Evolutionary conservation across 2,329 filamentous ascomycete species (phyloP), one percentile per base, ranked within the genome.

Genomic region (Chrysoporthe austroafricana): DNA sequence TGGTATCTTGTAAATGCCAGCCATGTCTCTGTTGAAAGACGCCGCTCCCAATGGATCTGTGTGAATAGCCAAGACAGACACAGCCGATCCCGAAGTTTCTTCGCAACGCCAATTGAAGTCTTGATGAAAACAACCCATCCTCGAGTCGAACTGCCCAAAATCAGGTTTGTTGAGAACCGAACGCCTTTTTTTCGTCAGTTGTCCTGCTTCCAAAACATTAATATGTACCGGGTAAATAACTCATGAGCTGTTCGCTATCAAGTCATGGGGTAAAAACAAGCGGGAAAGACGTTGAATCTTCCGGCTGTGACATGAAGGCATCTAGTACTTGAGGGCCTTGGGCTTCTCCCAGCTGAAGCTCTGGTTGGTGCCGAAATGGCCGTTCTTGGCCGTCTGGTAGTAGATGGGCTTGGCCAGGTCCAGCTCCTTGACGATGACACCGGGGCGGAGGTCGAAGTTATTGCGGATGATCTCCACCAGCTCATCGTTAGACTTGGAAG

Each of bases 341-440:
- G 96, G 95, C 89, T 98, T 89, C 90, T 99, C 96, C 96, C 96
- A 99, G 83, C 86, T 89, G 89, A 99, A 99, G 82, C 82, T 86
- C 89, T 97, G 96, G 92, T 97, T 96, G 83, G 94, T 97, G 74
- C 86, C 86, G 84, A 99, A 99, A 89, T 99, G 96, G 76, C 96
- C 96, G 85, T 98, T 98, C 92, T 97, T 97, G 84, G 96, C 96
- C 68, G 96, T 99, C 86, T 95, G 88, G 88, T 90, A 90, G 91
- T 99, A 99, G 86, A 98, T 97, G 79, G 96, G 96, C 84, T 94
- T 93, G 82, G 90, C 91, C 73, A 99, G 88, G 84, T 96, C 91
- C 73, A 99, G 91, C 85, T 97, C 94, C 86, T 93, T 93, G 83
- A 98, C 96, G 77, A 99, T 98, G 81, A 97, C 94, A 90, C 96